Percentiles rank a stretch among this genome's conserved stretches.
Conservation (phyloP, 169 alveolate genomes). For the Plasmodium yoelii region DNA sequence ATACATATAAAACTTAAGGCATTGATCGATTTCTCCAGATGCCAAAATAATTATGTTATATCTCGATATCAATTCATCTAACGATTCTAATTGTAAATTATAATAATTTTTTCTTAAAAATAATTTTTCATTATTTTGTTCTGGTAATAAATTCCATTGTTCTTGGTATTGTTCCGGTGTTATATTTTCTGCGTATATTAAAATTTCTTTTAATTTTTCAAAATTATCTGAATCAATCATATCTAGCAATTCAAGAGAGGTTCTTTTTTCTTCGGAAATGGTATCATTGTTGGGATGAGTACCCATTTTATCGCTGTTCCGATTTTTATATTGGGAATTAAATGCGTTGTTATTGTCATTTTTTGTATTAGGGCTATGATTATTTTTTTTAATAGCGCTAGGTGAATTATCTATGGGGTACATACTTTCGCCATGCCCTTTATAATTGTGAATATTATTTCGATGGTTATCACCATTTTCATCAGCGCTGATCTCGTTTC, state of each 20-base stretch:
- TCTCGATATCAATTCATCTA: conserved; percentile 69
- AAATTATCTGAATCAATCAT: conserved; percentile 11
- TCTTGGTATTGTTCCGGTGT: conserved; percentile 73
- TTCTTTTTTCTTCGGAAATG: conserved; percentile 21
- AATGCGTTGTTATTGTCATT: background rate
- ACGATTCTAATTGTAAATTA: conserved; percentile 67
- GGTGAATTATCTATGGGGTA: background rate
- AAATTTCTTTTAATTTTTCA: conserved; percentile 57
- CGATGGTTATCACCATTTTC: background rate
- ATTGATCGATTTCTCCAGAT: conserved; percentile 74
- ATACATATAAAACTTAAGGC: conserved; percentile 70
- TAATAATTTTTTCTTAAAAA: conserved; percentile 70
- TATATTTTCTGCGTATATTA: conserved; percentile 65
- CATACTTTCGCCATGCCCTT: background rate
- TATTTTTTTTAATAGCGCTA: background rate
- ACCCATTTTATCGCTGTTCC: background rate
- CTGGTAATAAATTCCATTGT: conserved; percentile 70
- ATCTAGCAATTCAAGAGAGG: conserved; percentile 15
- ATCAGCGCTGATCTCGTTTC: too few relatives aligned
- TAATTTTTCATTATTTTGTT: conserved; percentile 75
- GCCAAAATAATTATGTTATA: conserved; percentile 67
- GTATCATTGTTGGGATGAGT: background rate
- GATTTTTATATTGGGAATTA: background rate
- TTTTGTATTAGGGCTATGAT: background rate
- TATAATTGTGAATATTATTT: background rate